A percentile compares a stretch with the other conserved stretches of the same genome.
These are phyloP conservation scores for Tolypocladium cylindrosporum DNA, from an alignment of 2,329 filamentous ascomycete species.

Conservation along the genomic window DNA sequence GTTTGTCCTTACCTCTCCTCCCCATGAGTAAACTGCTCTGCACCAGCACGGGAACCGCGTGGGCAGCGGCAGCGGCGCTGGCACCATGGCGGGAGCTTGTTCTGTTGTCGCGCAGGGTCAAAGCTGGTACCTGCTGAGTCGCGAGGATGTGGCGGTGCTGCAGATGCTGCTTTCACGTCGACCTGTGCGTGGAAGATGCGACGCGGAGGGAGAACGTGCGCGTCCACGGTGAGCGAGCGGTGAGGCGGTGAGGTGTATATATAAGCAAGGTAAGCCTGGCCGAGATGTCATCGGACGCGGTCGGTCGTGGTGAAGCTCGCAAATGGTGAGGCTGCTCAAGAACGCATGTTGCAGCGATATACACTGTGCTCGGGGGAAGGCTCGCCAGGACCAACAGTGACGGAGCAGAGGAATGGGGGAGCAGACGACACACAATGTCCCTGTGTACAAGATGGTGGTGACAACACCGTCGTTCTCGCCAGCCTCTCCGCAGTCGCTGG, in stretches of 20 bases:
- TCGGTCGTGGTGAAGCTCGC: background rate
- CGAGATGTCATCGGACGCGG: background rate
- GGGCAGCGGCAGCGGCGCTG: conserved; percentile 53
- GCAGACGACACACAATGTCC: background rate
- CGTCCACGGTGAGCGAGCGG: background rate
- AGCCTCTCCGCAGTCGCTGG: background rate
- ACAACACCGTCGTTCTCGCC: background rate
- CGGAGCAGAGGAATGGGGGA: background rate
- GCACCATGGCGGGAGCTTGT: conserved; percentile 33
- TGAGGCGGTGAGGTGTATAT: background rate
- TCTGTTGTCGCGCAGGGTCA: background rate
- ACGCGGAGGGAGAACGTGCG: background rate
- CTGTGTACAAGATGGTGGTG: background rate
- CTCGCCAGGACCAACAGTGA: background rate
- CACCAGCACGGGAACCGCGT: conserved; percentile 85
- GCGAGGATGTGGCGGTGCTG: background rate
- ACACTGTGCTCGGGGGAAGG: background rate
- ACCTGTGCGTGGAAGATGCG: background rate
- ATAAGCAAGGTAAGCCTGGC: background rate
- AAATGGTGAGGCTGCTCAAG: background rate
- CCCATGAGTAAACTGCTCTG: conserved; percentile 85
- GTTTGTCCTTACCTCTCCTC: conserved; percentile 56
- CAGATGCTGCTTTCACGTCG: background rate
- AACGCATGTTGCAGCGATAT: background rate
- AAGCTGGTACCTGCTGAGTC: background rate